Evolutionary conservation across 2,329 filamentous ascomycete species (phyloP).

Genomic region (Chaetomium globosum): DNA sequence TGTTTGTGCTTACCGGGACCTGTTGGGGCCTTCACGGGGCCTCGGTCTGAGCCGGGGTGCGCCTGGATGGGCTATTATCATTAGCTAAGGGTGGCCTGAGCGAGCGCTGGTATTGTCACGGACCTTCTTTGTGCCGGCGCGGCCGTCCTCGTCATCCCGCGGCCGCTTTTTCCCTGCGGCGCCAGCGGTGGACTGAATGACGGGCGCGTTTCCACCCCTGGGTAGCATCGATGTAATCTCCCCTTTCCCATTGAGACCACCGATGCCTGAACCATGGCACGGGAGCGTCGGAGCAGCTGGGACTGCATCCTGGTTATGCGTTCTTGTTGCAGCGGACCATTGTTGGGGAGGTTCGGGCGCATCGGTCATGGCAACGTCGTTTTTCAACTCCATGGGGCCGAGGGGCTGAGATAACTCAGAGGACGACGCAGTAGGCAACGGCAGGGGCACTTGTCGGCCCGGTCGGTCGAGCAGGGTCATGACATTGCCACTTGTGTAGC

Average conservation of each 20-base stretch:
- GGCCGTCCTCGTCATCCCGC: slow-evolving; percentile 44
- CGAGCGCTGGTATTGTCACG: background rate
- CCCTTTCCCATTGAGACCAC: slow-evolving; percentile 40
- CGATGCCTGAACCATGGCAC: slow-evolving; percentile 33
- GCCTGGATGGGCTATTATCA: slow-evolving; percentile 16
- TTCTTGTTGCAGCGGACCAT: slow-evolving; percentile 6
- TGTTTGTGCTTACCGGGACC: slow-evolving; percentile 28
- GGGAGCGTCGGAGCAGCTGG: slow-evolving; percentile 20
- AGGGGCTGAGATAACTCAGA: background rate
- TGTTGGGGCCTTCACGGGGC: slow-evolving; percentile 28
- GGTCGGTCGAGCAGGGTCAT: slow-evolving; percentile 53
- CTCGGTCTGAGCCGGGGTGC: slow-evolving; percentile 25
- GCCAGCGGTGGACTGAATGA: slow-evolving; percentile 45
- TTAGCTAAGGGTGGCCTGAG: background rate
- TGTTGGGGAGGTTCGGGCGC: slow-evolving; percentile 17
- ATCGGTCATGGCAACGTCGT: slow-evolving; percentile 39
- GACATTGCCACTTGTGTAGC: slow-evolving; percentile 72
- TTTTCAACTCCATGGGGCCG: background rate
- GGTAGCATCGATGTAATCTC: slow-evolving; percentile 35
- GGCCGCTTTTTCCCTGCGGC: slow-evolving; percentile 48
- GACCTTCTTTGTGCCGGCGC: slow-evolving; percentile 33
- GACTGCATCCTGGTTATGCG: slow-evolving; percentile 8
- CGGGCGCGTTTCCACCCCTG: slow-evolving; percentile 39
- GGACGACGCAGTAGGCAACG: slow-evolving; percentile 16
- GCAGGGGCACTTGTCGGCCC: slow-evolving; percentile 42